Percentiles rank a stretch among this genome's conserved stretches.
These are phyloP conservation scores for Vachellia pachyceras DNA, from an alignment of 306 rosid species.

Conservation along the genomic window DNA sequence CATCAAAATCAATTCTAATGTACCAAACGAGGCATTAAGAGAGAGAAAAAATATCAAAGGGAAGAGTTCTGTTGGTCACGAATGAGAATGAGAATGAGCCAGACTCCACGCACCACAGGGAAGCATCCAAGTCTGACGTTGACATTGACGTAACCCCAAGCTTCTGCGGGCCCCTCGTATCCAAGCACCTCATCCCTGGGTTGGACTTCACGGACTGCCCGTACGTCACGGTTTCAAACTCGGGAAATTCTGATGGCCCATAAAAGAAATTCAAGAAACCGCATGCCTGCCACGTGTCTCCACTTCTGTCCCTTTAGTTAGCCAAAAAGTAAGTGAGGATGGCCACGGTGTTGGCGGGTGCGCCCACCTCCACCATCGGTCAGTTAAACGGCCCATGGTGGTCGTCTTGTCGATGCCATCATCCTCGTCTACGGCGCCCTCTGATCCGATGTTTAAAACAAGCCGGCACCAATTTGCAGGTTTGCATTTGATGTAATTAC, in stretches of 20 bases:
- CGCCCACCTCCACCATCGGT: too few species aligned
- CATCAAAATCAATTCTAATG: too few species aligned
- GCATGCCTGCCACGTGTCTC: slow-evolving; percentile 12
- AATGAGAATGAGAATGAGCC: background rate
- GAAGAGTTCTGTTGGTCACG: too few species aligned
- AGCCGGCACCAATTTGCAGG: too few species aligned
- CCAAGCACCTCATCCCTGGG: background rate
- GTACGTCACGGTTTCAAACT: background rate
- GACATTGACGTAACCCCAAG: background rate
- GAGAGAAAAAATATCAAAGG: too few species aligned
- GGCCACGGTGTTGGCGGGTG: too few species aligned
- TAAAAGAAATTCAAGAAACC: background rate
- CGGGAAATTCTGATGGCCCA: background rate
- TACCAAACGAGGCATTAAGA: too few species aligned
- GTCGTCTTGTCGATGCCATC: slow-evolving; percentile 2
- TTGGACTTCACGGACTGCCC: background rate
- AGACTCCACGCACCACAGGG: background rate
- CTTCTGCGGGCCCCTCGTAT: background rate
- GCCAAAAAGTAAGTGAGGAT: too few species aligned
- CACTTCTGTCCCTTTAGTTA: too few species aligned
- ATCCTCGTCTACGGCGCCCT: too few species aligned
- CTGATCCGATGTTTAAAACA: background rate
- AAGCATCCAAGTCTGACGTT: too few species aligned
- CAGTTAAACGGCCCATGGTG: background rate
- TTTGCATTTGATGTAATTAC: background rate